Conservation (phyloP, 208 protist species). For the Acanthamoeba lenticulata region DNA sequence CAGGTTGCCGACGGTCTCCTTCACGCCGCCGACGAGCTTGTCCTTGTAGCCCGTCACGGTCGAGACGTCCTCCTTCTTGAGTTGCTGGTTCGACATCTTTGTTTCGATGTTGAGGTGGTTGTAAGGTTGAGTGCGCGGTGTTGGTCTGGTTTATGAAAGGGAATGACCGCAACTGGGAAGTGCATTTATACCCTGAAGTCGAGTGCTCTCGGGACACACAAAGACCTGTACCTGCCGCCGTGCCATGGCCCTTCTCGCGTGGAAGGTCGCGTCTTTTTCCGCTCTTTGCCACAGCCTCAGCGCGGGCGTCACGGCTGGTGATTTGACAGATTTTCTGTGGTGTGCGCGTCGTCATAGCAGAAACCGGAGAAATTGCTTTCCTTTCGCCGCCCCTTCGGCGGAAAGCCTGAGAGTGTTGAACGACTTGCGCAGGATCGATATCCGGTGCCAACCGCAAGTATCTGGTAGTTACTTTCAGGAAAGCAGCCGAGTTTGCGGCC, state of each 20-base stretch:
- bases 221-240: neutral
- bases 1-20: neutral
- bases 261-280: conserved; percentile 19
- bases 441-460: too few species aligned
- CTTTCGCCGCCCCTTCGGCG: neutral
- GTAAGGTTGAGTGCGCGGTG: too few species aligned
- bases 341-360: neutral
- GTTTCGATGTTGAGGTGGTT: neutral
- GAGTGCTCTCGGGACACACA: neutral
- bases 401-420: neutral
- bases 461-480: too few species aligned
- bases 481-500: too few species aligned
- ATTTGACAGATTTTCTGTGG: neutral
- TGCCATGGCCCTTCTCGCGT: neutral
- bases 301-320: too few species aligned
- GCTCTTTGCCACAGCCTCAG: neutral
- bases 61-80: neutral
- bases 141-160: neutral
- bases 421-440: too few species aligned
- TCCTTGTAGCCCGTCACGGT: conserved; percentile 11
- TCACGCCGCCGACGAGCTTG: conserved; percentile 55
- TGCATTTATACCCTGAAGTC: conserved; percentile 4
- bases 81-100: conserved; percentile 11
- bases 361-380: neutral
- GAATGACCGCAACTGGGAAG: neutral